phyloP scores from a whole-genome alignment of 73 alveolate genomes.

The Tetrahymena thermophila region DNA sequence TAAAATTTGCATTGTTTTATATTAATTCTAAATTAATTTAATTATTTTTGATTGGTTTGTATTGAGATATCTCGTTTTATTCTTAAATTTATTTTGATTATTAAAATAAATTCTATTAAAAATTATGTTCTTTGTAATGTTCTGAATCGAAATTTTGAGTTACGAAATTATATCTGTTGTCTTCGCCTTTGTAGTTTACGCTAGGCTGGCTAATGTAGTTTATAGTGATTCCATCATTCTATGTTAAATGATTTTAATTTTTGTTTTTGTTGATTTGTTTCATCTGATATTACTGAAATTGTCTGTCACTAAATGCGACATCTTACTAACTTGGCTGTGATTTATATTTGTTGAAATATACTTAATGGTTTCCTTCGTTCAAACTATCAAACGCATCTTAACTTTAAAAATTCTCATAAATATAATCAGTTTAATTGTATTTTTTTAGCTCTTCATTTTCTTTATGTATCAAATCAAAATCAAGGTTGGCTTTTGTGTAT shows the following conservation, averaged over 20 bases:
- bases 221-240: not conserved
- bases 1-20: not conserved
- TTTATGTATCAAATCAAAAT: not conserved
- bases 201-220: not conserved
- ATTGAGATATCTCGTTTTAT: not conserved
- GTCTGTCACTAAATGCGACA: not conserved
- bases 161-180: too few species aligned
- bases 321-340: not conserved
- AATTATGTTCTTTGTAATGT: not conserved
- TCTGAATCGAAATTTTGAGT: not conserved
- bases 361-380: not conserved
- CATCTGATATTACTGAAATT: not conserved
- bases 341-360: too few species aligned
- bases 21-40: not conserved
- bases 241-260: too few species aligned
- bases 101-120: not conserved
- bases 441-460: not conserved
- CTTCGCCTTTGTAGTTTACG: not conserved
- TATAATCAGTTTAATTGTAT: not conserved
- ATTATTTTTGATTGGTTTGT: not conserved
- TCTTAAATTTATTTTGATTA: not conserved
- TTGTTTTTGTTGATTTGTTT: too few species aligned
- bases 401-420: not conserved
- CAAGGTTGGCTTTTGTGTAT: not conserved
- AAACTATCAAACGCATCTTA: not conserved